Percentiles rank a stretch among this genome's conserved stretches.
Evolutionary conservation across 1,284 basidiomycete genomes (phyloP).

Genomic region (Ustilago curta): DNA sequence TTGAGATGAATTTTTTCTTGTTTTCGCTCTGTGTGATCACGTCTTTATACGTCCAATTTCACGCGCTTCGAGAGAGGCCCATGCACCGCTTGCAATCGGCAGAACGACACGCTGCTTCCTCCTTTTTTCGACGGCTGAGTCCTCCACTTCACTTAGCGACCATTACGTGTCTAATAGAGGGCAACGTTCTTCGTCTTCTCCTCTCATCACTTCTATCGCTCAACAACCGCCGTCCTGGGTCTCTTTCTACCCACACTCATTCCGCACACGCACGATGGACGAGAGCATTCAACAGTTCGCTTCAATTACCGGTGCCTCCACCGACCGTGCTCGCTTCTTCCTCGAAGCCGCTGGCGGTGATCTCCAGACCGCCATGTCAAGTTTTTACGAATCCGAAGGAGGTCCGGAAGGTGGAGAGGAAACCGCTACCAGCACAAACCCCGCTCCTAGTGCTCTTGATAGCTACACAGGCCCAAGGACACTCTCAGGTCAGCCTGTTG

Average conservation of each 20-base stretch:
- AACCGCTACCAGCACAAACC: not conserved
- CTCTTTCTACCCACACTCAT: not conserved
- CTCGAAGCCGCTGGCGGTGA: constrained; percentile 69
- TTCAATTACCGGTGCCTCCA: constrained; percentile 67
- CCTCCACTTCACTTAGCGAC: constrained; percentile 7
- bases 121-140: constrained; percentile 5
- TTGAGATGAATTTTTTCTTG: not conserved
- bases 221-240: not conserved
- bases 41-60: not conserved
- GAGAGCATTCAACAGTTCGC: constrained; percentile 59
- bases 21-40: constrained; percentile 21
- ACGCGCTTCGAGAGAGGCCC: constrained; percentile 14
- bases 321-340: constrained; percentile 69
- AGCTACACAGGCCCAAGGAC: constrained; percentile 65
- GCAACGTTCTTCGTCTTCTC: not conserved
- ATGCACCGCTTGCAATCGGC: constrained; percentile 10
- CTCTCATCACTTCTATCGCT: not conserved
- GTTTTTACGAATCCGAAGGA: constrained; percentile 66
- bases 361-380: constrained; percentile 68
- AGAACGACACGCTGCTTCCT: not conserved
- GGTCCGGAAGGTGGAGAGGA: constrained; percentile 11
- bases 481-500: constrained; percentile 67
- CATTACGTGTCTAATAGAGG: constrained; percentile 11
- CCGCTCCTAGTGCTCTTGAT: constrained; percentile 28
- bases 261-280: constrained; percentile 46